A percentile compares a stretch with the other conserved stretches of the same genome.
phyloP scores from a whole-genome alignment of 257 asterid genomes.

The Cynanchum wilfordii region DNA sequence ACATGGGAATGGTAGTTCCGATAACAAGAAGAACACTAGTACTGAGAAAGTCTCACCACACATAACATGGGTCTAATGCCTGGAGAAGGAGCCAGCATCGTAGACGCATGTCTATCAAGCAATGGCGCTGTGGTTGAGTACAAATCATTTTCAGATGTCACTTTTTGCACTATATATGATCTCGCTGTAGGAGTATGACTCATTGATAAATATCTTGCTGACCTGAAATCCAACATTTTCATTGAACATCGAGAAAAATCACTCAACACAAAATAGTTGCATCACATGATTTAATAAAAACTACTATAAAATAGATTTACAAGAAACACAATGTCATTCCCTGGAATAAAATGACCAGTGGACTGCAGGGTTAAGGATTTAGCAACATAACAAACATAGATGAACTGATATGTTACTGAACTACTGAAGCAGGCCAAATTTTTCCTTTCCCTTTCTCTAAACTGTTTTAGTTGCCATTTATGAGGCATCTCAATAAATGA shows the following conservation, averaged over 20 bases:
- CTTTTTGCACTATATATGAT: conserved; percentile 32
- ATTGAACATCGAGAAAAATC: background rate
- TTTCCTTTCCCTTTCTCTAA: background rate
- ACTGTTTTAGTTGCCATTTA: background rate
- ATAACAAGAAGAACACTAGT: background rate
- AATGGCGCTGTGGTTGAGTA: conserved; percentile 35
- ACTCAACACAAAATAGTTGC: background rate
- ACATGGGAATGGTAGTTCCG: background rate
- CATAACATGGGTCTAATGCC: conserved; percentile 48
- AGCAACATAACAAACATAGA: background rate
- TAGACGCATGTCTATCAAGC: conserved; percentile 33
- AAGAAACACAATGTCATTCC: background rate
- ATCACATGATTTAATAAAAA: background rate
- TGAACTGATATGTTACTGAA: background rate
- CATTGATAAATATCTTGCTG: conserved; percentile 70
- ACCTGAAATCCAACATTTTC: conserved; percentile 34
- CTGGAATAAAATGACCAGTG: background rate
- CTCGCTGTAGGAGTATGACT: conserved; percentile 44
- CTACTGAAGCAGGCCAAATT: background rate
- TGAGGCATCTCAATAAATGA: background rate
- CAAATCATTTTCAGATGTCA: conserved; percentile 35
- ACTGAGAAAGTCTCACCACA: conserved; percentile 44
- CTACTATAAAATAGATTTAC: background rate
- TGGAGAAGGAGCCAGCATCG: conserved; percentile 38
- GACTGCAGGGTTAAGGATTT: background rate